Percentiles rank a stretch among this genome's conserved stretches.
Conservation (phyloP, 768 basidiomycete species). For the Thelephora ganbajun region DNA sequence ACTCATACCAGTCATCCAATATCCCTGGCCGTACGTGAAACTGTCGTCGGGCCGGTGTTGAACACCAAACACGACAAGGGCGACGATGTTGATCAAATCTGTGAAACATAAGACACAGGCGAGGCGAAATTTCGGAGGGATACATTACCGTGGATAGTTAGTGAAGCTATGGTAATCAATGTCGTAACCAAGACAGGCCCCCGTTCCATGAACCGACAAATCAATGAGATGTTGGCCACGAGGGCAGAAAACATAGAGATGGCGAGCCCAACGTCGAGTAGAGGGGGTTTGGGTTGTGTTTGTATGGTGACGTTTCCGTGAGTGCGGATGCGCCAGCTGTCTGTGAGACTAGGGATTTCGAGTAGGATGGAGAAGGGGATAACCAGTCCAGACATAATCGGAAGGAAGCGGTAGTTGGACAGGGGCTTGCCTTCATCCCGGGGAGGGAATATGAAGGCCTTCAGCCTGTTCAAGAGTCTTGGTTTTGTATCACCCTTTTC, state of each 20-base stretch:
- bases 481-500: no score
- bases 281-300: conserved; percentile 33
- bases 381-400: conserved; percentile 52
- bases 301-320: conserved; percentile 30
- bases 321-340: conserved; percentile 58
- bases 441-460: conserved; percentile 11
- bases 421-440: conserved; percentile 20
- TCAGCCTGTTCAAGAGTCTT: conserved; percentile 5
- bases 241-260: conserved; percentile 58
- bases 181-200: conserved; percentile 44
- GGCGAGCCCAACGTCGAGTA: conserved; percentile 47
- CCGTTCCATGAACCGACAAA: conserved; percentile 61
- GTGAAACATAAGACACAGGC: background rate
- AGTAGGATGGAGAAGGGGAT: conserved; percentile 73
- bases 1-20: conserved; percentile 43
- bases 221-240: conserved; percentile 52
- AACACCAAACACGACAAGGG: conserved; percentile 48
- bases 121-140: background rate
- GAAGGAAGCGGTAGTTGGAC: conserved; percentile 48
- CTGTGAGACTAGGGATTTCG: conserved; percentile 69
- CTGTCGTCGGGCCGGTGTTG: conserved; percentile 46
- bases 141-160: conserved; percentile 52
- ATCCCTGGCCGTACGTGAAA: conserved; percentile 53
- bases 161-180: conserved; percentile 41
- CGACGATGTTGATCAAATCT: conserved; percentile 60